Evolutionary conservation across 805 yeast species (phyloP), one percentile per base, ranked within the genome.

Genomic region (Lachancea waltii): DNA sequence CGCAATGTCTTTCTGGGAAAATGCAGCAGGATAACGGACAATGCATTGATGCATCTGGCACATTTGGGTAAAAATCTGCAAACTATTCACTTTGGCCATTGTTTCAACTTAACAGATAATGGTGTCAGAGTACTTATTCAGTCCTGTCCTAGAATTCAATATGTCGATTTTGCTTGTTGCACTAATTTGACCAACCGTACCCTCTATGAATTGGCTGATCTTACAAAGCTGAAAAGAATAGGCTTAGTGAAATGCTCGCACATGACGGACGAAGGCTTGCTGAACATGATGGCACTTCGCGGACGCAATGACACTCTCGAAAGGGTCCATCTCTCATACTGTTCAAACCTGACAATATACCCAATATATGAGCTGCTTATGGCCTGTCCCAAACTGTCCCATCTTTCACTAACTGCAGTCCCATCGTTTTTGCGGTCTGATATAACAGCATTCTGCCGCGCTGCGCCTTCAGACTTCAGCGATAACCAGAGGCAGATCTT

Each of bases 151-250:
- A 70, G 95, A 42, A 77, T 90, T 41, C 94, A 85, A 52, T 90
- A 89, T 59, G 85, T 90, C 46, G 98, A 90, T 63, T 74, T 92
- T 43, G 97, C 97, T 11, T 89, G 97, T 61, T 90, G 98, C 58
- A 69, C 81, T 1, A 94, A 85, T 58, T 69, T 90, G 38, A 87
- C 97, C 2, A 85, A 92, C 63, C 73, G 77, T 50, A 78, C 95
- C 1, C 73, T 92, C 29, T 70, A 75, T 29, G 94, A 81, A 51
- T 66, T 90, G 46, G 75, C 95, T 3, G 75, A 74, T 33, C 68
- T 90, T 47, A 85, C 94, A 6, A 78, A 81, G 53, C 69, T 90
- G 49, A 75, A 92, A 51, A 75, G 98, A 61, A 87, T 90, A 32
- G 98, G 98, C 0, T 68, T 90, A 35, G 98, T 92, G 17, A 90